These are phyloP conservation scores for Cystoisospora suis DNA, from an alignment of 169 alveolate species.

Conservation along the genomic window DNA sequence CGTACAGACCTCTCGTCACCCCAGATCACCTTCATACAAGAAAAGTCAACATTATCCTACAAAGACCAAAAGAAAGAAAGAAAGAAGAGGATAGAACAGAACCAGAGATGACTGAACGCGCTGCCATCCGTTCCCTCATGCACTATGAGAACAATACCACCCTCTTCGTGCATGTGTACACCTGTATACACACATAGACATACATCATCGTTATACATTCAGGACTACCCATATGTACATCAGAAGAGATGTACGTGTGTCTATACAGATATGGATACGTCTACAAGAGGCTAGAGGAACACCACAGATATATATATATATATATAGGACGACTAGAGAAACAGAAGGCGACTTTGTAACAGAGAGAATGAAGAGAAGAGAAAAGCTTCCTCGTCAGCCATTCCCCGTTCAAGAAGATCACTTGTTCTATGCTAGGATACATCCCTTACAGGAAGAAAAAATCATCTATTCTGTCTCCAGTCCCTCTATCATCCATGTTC, in stretches of 20 bases:
- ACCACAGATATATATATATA: background rate
- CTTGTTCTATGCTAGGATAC: no score
- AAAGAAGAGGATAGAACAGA: background rate
- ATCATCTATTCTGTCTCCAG: no score
- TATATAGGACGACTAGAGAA: no score
- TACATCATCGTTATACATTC: no score
- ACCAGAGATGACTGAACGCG: background rate
- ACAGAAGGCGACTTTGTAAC: no score
- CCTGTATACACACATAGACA: background rate
- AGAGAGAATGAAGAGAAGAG: no score
- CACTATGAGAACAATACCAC: background rate
- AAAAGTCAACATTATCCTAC: background rate
- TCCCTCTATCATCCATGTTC: no score
- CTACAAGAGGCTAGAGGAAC: no score
- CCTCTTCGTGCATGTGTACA: background rate
- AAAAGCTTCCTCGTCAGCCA: no score
- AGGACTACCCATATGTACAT: background rate
- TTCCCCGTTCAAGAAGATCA: no score
- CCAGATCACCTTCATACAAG: constrained; percentile 40
- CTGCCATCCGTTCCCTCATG: background rate
- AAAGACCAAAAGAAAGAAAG: background rate
- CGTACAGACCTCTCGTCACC: constrained; percentile 52
- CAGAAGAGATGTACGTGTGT: background rate
- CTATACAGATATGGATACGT: background rate
- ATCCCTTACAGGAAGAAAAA: no score